These are phyloP conservation scores for Pseudogymnoascus sp. DNA, from an alignment of 2,329 filamentous ascomycete species.

Conservation along the genomic window DNA sequence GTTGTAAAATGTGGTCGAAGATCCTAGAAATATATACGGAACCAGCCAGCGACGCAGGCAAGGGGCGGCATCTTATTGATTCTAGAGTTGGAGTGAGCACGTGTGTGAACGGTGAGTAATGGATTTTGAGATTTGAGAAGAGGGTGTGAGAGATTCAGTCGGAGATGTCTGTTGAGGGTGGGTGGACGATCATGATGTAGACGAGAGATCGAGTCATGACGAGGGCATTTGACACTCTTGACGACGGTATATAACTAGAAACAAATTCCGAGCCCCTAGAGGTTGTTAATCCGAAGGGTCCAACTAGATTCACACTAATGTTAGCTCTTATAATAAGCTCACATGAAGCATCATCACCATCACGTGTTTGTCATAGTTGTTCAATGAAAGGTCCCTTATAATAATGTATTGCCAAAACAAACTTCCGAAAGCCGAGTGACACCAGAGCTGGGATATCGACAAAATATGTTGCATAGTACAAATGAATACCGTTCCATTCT, in stretches of 20 bases:
- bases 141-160: neutral
- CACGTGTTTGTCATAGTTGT: neutral
- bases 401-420: slow-evolving; percentile 7
- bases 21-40: slow-evolving; percentile 2
- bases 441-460: slow-evolving; percentile 4
- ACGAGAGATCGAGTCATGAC: neutral
- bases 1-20: neutral
- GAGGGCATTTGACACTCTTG: neutral
- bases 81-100: slow-evolving; percentile 3
- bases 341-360: slow-evolving; percentile 1
- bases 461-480: slow-evolving; percentile 8
- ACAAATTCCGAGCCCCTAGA: neutral
- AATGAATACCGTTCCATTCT: slow-evolving; percentile 1
- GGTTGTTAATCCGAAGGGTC: neutral
- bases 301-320: neutral
- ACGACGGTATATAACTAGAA: neutral
- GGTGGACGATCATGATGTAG: neutral
- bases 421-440: neutral
- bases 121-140: neutral
- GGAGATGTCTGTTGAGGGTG: neutral
- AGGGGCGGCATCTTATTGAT: neutral
- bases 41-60: neutral
- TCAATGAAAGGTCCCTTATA: neutral
- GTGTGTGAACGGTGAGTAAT: slow-evolving; percentile 1
- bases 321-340: neutral